Evolutionary conservation across 2,329 filamentous ascomycete genomes (phyloP), one percentile per base, ranked within the genome.

Genomic region (Aspergillus felis): DNA sequence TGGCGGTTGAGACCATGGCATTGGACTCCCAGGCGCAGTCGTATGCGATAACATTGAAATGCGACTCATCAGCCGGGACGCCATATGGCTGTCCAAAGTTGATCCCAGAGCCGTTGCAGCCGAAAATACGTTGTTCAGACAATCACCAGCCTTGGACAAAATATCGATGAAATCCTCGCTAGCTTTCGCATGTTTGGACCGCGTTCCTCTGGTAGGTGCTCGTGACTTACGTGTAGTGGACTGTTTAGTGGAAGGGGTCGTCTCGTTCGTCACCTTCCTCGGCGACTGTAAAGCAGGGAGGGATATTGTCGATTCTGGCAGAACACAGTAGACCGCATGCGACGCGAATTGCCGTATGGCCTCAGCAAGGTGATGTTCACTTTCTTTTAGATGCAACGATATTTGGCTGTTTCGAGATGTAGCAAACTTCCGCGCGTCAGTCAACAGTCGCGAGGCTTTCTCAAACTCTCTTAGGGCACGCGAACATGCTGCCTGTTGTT

Each of bases 251-350:
- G 65, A 28, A 66, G 63, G n/a, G 58, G 61, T 59, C 76, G 77
- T 35, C 81, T 81, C 52, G 24, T 44, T 27, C 28, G 64, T 57
- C 17, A 68, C 56, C 51, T 67, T 71, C 42, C 52, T 60, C 4
- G 68, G 64, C 57, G 59, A 74, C 70, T 61, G 72, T 68, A 93
- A 79, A 0, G 90, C 87, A 1, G 92, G 91, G 58, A 93, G 88
- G 0, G 92, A 95, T 27, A 97, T 87, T 0, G 92, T 96, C 0
- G 94, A 97, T 67, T 99, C 94, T 49, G 93, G 90, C 17, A 97
- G 83, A 9, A 93, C 89, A 20, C 91, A 95, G 72, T 93, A 95
- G 3, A 94, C 88, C 2, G 92, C 87, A 72, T 96, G 90, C 4
- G 84, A 82, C 12, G 87, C 83, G 79, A 96, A 90, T 50, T 73